phyloP scores from a whole-genome alignment of 257 asterid species.

The Scutellaria baicalensis region DNA sequence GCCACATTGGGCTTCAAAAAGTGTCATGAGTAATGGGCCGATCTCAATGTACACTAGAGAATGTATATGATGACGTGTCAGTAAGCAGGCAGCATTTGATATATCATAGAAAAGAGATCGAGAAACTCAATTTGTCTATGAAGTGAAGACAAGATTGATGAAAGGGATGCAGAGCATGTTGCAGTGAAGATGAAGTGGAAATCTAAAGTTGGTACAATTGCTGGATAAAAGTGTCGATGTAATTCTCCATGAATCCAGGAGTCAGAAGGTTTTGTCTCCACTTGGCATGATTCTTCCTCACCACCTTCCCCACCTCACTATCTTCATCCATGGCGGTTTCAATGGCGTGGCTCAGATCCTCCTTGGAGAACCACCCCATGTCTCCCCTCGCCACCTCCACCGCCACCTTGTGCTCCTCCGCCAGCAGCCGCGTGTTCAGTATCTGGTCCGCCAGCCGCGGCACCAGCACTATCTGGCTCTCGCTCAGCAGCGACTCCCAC shows the following conservation, averaged over 20 bases:
- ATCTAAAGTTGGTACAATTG: constrained; percentile 36
- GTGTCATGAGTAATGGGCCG: too few relatives aligned
- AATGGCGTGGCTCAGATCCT: constrained; percentile 52
- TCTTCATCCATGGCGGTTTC: constrained; percentile 46
- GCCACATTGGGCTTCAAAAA: too few relatives aligned
- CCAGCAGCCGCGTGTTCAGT: constrained; percentile 57
- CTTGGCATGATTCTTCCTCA: constrained; percentile 42
- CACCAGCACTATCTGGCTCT: constrained; percentile 56
- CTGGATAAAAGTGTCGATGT: constrained; percentile 40
- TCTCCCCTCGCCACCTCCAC: constrained; percentile 72
- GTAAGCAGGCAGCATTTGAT: too few relatives aligned
- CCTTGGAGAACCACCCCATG: constrained; percentile 56
- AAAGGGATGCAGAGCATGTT: too few relatives aligned
- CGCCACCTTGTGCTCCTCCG: constrained; percentile 64
- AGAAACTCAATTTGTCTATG: too few relatives aligned
- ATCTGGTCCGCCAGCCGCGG: constrained; percentile 70
- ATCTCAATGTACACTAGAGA: too few relatives aligned
- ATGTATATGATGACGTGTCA: too few relatives aligned
- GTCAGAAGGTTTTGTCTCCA: constrained; percentile 42
- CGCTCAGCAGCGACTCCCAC: constrained; percentile 82
- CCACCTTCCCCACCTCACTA: constrained; percentile 37
- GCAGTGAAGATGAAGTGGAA: not conserved
- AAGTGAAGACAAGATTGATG: not conserved
- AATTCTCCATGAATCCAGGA: constrained; percentile 38
- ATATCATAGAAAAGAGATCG: too few relatives aligned